Evolutionary conservation across 345 rosid genomes (phyloP).

Genomic region (Heritiera fomes): DNA sequence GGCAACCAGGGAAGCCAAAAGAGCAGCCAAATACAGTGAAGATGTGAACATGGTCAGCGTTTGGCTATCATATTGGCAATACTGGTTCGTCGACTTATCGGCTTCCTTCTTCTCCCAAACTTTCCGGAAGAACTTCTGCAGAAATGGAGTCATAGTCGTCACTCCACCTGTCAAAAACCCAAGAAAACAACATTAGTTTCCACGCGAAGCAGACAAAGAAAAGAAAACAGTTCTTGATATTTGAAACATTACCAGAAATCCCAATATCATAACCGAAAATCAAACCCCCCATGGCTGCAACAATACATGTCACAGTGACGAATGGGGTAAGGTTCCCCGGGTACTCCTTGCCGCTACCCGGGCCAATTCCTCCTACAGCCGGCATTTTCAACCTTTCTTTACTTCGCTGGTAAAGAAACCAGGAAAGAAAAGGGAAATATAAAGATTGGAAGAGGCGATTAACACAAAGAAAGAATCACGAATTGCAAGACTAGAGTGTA

Average conservation of each 20-base stretch:
- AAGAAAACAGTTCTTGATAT: slow-evolving; percentile 27
- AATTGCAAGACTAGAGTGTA: not conserved
- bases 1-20: slow-evolving; percentile 75
- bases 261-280: slow-evolving; percentile 97
- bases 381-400: slow-evolving; percentile 38
- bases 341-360: slow-evolving; percentile 54
- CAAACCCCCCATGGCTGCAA: slow-evolving; percentile 98
- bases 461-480: not conserved
- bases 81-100: slow-evolving; percentile 52
- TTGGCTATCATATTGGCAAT: slow-evolving; percentile 74
- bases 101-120: slow-evolving; percentile 56
- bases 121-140: slow-evolving; percentile 65
- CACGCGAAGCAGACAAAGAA: not conserved
- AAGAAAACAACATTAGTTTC: not conserved
- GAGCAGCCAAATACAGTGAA: slow-evolving; percentile 86
- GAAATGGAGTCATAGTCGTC: slow-evolving; percentile 74
- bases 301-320: slow-evolving; percentile 74
- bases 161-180: slow-evolving; percentile 72
- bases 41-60: slow-evolving; percentile 87
- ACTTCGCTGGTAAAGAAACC: slow-evolving; percentile 8
- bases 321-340: slow-evolving; percentile 84
- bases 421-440: not conserved
- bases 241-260: slow-evolving; percentile 63
- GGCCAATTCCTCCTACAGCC: slow-evolving; percentile 52
- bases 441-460: not conserved